A percentile compares a stretch with the other conserved stretches of the same genome.
These are phyloP conservation scores for Zygnema cylindricum DNA, from an alignment of 139 green algal species.

Conservation along the genomic window DNA sequence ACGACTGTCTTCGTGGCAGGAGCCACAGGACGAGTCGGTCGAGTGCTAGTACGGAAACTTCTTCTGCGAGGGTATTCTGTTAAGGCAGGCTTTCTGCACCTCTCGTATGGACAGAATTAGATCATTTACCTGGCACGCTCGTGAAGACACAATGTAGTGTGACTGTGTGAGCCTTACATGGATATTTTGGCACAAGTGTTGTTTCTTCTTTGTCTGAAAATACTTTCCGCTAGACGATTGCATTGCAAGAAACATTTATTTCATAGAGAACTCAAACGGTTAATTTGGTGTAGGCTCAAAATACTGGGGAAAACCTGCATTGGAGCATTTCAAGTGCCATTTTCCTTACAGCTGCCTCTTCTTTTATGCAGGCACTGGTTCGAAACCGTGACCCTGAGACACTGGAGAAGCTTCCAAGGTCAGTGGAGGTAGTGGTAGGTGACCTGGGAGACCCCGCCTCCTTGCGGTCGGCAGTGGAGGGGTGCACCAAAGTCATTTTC, in stretches of 20 bases:
- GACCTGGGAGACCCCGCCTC: conserved; percentile 82
- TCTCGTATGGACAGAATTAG: too few relatives aligned
- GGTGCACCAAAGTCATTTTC: conserved; percentile 87
- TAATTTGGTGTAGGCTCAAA: too few relatives aligned
- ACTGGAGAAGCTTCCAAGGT: conserved; percentile 72
- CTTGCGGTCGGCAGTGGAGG: conserved; percentile 79
- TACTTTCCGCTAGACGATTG: too few relatives aligned
- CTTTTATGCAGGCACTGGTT: conserved; percentile 71
- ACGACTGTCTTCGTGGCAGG: conserved; percentile 95
- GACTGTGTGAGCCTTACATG: too few relatives aligned
- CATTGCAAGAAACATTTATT: too few relatives aligned
- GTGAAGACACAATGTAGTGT: too few relatives aligned
- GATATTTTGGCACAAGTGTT: too few relatives aligned
- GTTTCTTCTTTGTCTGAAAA: too few relatives aligned
- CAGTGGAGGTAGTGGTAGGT: conserved; percentile 82
- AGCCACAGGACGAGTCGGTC: conserved; percentile 88
- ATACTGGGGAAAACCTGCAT: too few relatives aligned
- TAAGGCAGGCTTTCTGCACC: conserved; percentile 61
- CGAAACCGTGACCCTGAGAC: conserved; percentile 61
- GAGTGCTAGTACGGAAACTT: conserved; percentile 93
- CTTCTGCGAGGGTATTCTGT: conserved; percentile 90
- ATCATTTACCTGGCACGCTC: too few relatives aligned
- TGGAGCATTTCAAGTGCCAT: too few relatives aligned
- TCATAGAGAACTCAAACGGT: too few relatives aligned
- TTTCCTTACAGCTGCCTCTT: not conserved